Percentiles rank a stretch among this genome's conserved stretches.
phyloP scores from a whole-genome alignment of 495 filamentous ascomycete species.

The Penicillium dipodomyicola region DNA sequence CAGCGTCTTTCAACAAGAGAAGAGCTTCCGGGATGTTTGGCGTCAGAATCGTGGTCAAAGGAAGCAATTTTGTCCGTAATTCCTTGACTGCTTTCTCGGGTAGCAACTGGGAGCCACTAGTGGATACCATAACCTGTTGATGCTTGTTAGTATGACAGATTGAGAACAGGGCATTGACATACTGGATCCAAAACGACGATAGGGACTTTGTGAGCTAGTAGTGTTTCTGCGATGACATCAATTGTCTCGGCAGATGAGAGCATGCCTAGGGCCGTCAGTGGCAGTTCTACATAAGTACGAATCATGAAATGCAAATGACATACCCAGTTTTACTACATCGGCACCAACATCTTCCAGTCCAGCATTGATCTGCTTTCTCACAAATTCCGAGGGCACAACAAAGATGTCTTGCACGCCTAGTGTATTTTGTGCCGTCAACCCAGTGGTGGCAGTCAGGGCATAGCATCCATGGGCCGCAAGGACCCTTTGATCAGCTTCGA shows the following conservation, averaged over 20 bases:
- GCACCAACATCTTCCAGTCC: constrained; percentile 78
- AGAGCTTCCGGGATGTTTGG: constrained; percentile 90
- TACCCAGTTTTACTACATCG: constrained; percentile 91
- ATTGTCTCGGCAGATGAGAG: constrained; percentile 77
- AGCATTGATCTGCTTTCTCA: constrained; percentile 80
- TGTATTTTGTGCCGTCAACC: constrained; percentile 93
- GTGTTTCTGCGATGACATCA: constrained; percentile 65
- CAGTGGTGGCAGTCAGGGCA: constrained; percentile 95
- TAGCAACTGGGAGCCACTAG: constrained; percentile 74
- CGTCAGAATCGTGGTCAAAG: constrained; percentile 74
- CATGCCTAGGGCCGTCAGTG: constrained; percentile 63
- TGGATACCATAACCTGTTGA: constrained; percentile 85
- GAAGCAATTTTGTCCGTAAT: constrained; percentile 67
- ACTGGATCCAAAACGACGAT: constrained; percentile 81
- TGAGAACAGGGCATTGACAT: constrained; percentile 18
- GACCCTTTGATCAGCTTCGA: constrained; percentile 96
- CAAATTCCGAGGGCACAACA: constrained; percentile 71
- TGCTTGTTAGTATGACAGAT: constrained; percentile 12
- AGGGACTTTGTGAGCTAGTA: constrained; percentile 59
- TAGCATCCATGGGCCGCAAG: constrained; percentile 89
- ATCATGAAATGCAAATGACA: constrained; percentile 15
- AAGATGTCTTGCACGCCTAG: constrained; percentile 79
- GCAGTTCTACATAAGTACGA: not conserved
- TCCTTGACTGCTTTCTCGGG: constrained; percentile 64
- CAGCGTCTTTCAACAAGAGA: constrained; percentile 63